These are phyloP conservation scores for Saraca asoca DNA, from an alignment of 331 rosid genomes.

Conservation along the genomic window DNA sequence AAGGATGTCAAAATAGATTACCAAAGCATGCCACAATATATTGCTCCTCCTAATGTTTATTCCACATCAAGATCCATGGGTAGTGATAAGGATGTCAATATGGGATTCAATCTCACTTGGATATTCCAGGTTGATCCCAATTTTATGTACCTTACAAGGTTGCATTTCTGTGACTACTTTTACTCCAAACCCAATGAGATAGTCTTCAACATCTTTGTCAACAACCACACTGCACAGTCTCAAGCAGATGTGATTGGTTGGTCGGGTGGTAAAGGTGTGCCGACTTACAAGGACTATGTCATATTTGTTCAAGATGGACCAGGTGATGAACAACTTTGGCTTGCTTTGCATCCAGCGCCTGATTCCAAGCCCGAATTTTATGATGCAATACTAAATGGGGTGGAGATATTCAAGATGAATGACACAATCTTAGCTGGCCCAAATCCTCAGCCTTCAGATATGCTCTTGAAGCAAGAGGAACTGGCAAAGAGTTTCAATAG, in stretches of 20 bases:
- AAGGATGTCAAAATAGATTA: slow-evolving; percentile 46
- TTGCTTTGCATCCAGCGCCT: slow-evolving; percentile 59
- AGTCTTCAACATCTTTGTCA: slow-evolving; percentile 57
- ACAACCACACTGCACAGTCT: slow-evolving; percentile 66
- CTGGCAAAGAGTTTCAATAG: slow-evolving; percentile 8
- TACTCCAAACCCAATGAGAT: slow-evolving; percentile 51
- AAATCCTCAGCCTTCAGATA: slow-evolving; percentile 65
- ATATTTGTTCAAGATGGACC: slow-evolving; percentile 37
- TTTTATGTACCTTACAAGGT: slow-evolving; percentile 70
- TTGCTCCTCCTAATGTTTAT: slow-evolving; percentile 68
- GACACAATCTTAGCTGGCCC: slow-evolving; percentile 73
- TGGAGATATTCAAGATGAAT: slow-evolving; percentile 80
- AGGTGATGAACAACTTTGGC: slow-evolving; percentile 54
- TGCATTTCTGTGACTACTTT: slow-evolving; percentile 71
- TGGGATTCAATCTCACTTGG: slow-evolving; percentile 75
- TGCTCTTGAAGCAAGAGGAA: slow-evolving; percentile 46
- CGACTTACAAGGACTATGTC: slow-evolving; percentile 63
- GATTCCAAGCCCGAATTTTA: slow-evolving; percentile 47
- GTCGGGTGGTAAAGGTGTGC: slow-evolving; percentile 58
- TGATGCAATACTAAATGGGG: slow-evolving; percentile 70
- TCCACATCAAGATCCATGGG: slow-evolving; percentile 81
- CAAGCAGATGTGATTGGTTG: slow-evolving; percentile 65
- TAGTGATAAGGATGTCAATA: slow-evolving; percentile 27
- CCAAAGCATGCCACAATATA: slow-evolving; percentile 41
- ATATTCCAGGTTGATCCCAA: slow-evolving; percentile 72